A percentile compares a stretch with the other conserved stretches of the same genome.
Conservation (phyloP, 73 alveolate species). For the Paramecium pentaurelia region DNA sequence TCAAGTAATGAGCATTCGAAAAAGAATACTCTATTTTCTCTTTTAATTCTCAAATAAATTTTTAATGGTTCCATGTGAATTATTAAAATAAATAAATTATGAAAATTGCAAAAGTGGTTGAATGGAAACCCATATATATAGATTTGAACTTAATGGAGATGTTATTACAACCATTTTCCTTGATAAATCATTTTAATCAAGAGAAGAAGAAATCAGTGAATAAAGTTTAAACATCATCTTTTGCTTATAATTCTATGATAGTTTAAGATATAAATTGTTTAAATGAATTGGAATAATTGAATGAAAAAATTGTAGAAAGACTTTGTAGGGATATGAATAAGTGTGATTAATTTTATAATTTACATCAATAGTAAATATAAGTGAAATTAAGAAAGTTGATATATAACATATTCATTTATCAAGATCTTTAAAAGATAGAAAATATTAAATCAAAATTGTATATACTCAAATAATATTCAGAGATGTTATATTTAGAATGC, state of each 20-base stretch:
- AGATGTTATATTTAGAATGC: conserved; percentile 7
- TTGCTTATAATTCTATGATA: not conserved
- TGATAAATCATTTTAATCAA: not conserved
- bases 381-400: not conserved
- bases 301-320: not conserved
- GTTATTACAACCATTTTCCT: not conserved
- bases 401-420: not conserved
- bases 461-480: not conserved
- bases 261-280: not conserved
- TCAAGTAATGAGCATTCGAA: conserved; percentile 35
- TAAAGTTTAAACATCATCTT: not conserved
- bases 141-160: not conserved
- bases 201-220: not conserved
- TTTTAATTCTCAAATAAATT: conserved; percentile 57
- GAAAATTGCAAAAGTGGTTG: not conserved
- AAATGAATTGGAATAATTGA: not conserved
- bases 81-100: not conserved
- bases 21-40: conserved; percentile 59
- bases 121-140: not conserved
- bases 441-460: not conserved
- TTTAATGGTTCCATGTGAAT: conserved; percentile 29
- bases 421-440: not conserved
- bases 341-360: not conserved
- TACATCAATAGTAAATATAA: not conserved
- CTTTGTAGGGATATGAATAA: not conserved